A percentile compares a stretch with the other conserved stretches of the same genome.
Conservation (phyloP, 345 rosid genomes). For the Boechera retrofracta region DNA sequence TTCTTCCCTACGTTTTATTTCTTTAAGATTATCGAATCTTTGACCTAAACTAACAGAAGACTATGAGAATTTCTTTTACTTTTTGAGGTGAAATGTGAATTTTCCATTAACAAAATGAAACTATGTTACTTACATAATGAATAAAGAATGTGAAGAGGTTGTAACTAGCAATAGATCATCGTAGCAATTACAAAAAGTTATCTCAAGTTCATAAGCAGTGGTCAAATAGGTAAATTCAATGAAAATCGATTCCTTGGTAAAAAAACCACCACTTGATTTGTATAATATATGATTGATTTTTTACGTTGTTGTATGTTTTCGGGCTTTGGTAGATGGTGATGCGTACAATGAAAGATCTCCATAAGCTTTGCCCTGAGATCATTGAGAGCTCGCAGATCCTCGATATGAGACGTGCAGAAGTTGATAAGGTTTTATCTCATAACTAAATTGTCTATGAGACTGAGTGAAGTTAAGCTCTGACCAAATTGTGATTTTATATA, state of each 20-base stretch:
- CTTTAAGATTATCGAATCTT: not conserved
- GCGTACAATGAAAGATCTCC: conserved; percentile 73
- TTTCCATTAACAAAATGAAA: not conserved
- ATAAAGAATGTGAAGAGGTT: conserved; percentile 20
- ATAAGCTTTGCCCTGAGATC: conserved; percentile 63
- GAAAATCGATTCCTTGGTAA: not conserved
- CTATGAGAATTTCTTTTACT: not conserved
- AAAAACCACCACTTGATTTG: conserved; percentile 18
- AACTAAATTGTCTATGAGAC: not conserved
- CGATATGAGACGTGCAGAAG: conserved; percentile 50
- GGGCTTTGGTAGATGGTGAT: conserved; percentile 53
- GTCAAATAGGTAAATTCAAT: not conserved
- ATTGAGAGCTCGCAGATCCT: conserved; percentile 46
- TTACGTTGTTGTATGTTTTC: not conserved
- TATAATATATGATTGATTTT: conserved; percentile 18
- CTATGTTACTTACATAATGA: not conserved
- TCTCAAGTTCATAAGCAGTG: not conserved
- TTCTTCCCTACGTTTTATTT: not conserved
- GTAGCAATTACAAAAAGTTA: not conserved
- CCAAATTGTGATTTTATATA: not conserved
- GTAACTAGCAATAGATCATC: conserved; percentile 21
- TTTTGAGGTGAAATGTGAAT: conserved; percentile 3
- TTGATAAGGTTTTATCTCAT: conserved; percentile 55
- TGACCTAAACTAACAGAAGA: not conserved
- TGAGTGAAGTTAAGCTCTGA: conserved; percentile 3